These are phyloP conservation scores for Yamadazyma phyllophila DNA, from an alignment of 805 yeast genomes.

Conservation along the genomic window DNA sequence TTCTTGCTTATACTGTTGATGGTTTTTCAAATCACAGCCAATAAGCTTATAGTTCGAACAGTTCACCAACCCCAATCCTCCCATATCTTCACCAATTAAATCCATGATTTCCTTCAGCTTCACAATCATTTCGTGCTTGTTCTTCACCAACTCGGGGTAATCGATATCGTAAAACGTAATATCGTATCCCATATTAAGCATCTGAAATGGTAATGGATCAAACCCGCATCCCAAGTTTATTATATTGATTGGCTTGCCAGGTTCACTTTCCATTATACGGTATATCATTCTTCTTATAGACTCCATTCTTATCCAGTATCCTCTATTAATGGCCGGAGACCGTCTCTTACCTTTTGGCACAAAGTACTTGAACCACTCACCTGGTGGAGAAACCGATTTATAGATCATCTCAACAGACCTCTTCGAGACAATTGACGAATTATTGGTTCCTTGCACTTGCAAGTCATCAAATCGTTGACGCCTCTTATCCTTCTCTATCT, in stretches of 20 bases:
- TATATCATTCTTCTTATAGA: slow-evolving; percentile 55
- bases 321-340: slow-evolving; percentile 78
- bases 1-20: slow-evolving; percentile 32
- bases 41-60: slow-evolving; percentile 52
- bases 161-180: slow-evolving; percentile 65
- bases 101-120: slow-evolving; percentile 44
- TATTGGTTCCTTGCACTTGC: slow-evolving; percentile 81
- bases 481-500: slow-evolving; percentile 45
- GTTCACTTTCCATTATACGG: slow-evolving; percentile 35
- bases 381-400: slow-evolving; percentile 29
- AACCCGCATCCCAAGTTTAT: slow-evolving; percentile 81
- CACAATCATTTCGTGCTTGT: slow-evolving; percentile 53
- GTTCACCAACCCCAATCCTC: slow-evolving; percentile 17
- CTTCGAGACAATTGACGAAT: slow-evolving; percentile 79
- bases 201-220: slow-evolving; percentile 42
- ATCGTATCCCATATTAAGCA: slow-evolving; percentile 34
- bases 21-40: slow-evolving; percentile 65
- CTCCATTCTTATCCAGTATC: slow-evolving; percentile 79
- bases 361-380: slow-evolving; percentile 62
- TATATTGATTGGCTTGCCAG: slow-evolving; percentile 22
- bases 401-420: slow-evolving; percentile 74
- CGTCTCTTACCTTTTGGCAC: slow-evolving; percentile 66
- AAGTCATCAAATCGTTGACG: slow-evolving; percentile 54
- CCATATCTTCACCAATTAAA: slow-evolving; percentile 39
- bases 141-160: slow-evolving; percentile 63